Conservation (phyloP, 2,329 filamentous ascomycete species). For the Hirsutella rhossiliensis region DNA sequence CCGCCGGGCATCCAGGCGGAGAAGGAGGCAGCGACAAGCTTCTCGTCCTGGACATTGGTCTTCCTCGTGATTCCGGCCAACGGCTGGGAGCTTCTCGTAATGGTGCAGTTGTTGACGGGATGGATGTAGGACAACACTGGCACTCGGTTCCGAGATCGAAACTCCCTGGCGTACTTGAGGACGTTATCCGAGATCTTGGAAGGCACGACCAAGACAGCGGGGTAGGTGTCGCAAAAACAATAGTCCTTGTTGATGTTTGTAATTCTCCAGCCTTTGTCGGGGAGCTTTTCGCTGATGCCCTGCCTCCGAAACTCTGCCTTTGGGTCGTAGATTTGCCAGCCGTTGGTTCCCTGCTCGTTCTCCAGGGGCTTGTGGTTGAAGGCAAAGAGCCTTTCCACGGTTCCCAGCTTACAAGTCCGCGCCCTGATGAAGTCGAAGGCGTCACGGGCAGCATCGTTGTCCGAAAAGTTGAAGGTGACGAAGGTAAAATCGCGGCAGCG, state of each 20-base stretch:
- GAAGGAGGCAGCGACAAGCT: conserved; percentile 85
- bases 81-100: conserved; percentile 89
- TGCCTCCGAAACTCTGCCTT: conserved; percentile 76
- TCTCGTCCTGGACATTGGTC: conserved; percentile 90
- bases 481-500: conserved; percentile 90
- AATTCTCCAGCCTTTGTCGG: conserved; percentile 75
- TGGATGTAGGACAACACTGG: conserved; percentile 91
- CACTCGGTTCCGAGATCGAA: conserved; percentile 80
- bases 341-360: conserved; percentile 61
- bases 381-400: conserved; percentile 81
- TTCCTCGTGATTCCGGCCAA: conserved; percentile 76
- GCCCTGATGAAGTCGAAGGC: conserved; percentile 77
- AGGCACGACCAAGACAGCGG: conserved; percentile 72
- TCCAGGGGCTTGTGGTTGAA: conserved; percentile 72
- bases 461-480: conserved; percentile 76
- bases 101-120: conserved; percentile 90
- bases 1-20: conserved; percentile 25
- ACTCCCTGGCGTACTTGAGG: conserved; percentile 81
- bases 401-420: conserved; percentile 70
- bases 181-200: conserved; percentile 91
- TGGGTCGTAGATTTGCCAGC: conserved; percentile 78
- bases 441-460: conserved; percentile 64
- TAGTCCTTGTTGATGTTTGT: conserved; percentile 86
- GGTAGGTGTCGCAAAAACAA: conserved; percentile 85
- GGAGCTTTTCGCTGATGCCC: conserved; percentile 72